These are phyloP conservation scores for Magnolia sinica DNA, from an alignment of 164 flowering plant species.

Conservation along the genomic window DNA sequence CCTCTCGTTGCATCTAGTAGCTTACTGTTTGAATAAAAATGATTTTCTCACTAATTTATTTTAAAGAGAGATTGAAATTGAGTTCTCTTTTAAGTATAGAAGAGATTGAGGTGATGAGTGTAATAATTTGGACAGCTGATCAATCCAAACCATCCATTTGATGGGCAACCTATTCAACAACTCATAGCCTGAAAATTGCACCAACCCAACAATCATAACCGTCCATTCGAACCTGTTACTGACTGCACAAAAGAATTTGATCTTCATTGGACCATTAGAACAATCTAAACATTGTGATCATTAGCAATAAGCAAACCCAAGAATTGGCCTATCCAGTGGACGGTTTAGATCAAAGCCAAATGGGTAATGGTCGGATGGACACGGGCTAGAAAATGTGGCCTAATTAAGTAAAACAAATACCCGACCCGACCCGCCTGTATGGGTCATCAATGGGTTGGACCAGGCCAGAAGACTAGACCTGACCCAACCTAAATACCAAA, in stretches of 20 bases:
- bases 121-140: background rate
- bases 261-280: no score
- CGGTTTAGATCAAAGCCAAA: no score
- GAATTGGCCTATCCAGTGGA: no score
- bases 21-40: background rate
- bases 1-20: background rate
- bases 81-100: background rate
- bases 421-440: no score
- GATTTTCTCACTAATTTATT: background rate
- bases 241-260: background rate
- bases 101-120: background rate
- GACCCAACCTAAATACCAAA: no score
- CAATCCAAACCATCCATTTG: background rate
- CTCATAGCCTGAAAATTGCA: background rate
- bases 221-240: background rate
- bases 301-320: no score
- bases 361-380: no score
- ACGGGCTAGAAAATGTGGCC: no score
- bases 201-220: background rate
- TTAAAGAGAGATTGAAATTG: background rate
- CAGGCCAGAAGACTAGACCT: no score
- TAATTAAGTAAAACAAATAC: no score
- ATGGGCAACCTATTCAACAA: background rate
- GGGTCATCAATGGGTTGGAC: no score
- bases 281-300: no score